Conservation (phyloP, 148 eudicot species). For the Diospyros kaki region DNA sequence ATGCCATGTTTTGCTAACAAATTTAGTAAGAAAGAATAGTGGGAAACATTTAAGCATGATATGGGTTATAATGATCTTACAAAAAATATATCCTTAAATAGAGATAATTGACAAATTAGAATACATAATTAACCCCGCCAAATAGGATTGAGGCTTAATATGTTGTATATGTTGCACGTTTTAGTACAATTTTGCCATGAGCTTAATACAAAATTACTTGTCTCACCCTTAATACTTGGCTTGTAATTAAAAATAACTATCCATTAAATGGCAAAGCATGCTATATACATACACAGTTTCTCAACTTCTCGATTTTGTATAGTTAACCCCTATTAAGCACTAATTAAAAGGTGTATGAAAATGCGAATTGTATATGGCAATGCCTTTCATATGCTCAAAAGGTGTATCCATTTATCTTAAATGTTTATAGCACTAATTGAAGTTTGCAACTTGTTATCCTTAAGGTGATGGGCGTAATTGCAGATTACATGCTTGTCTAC, state of each 20-base stretch:
- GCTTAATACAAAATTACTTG: too few species aligned
- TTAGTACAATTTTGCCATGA: too few species aligned
- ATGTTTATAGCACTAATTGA: neutral
- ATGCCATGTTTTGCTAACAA: neutral
- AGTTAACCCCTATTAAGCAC: too few species aligned
- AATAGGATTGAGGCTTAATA: too few species aligned
- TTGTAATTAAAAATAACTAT: too few species aligned
- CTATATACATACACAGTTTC: too few species aligned
- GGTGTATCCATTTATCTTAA: neutral
- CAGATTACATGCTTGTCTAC: conserved; percentile 98
- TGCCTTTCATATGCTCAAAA: neutral
- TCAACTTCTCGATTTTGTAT: too few species aligned
- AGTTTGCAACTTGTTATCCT: conserved; percentile 22
- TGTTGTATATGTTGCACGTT: too few species aligned
- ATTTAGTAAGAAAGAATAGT: neutral
- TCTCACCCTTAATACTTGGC: too few species aligned
- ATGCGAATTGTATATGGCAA: neutral
- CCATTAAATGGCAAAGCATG: too few species aligned
- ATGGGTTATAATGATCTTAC: neutral
- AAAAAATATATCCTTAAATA: neutral
- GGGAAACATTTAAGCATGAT: neutral
- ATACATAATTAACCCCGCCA: too few species aligned
- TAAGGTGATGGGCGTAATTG: conserved; percentile 92
- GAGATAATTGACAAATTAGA: neutral
- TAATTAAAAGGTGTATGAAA: too few species aligned